Evolutionary conservation across 169 alveolate species (phyloP).

Genomic region (Eimeria sp.): DNA sequence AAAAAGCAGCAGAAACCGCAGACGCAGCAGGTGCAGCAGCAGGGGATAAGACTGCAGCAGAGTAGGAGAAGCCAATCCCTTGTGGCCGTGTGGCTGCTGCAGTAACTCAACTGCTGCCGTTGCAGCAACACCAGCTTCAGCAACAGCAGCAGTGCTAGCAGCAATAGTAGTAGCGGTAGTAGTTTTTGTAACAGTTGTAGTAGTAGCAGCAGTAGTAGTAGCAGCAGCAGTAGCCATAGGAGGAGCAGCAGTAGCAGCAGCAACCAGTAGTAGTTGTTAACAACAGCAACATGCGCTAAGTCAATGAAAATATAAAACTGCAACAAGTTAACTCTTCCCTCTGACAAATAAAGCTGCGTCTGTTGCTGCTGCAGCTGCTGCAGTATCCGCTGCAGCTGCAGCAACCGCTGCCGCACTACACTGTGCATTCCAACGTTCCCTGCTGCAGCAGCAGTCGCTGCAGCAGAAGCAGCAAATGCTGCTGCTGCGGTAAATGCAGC

Average conservation of each 20-base stretch:
- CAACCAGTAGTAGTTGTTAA: not conserved
- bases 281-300: not conserved
- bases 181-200: no score
- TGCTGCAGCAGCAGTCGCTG: conserved; percentile 1
- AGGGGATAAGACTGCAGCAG: not conserved
- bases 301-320: not conserved
- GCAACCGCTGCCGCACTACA: not conserved
- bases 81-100: not conserved
- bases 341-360: not conserved
- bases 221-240: no score
- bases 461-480: not conserved
- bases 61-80: not conserved
- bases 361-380: not conserved
- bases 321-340: not conserved
- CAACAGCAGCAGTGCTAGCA: no score
- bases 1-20: not conserved
- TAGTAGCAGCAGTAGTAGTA: no score
- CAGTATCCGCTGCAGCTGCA: not conserved
- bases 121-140: no score
- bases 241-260: no score
- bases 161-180: no score
- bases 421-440: not conserved
- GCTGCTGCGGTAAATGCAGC: no score
- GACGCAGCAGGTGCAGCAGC: not conserved
- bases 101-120: not conserved